phyloP scores from a whole-genome alignment of 2,329 filamentous ascomycete genomes.

The Bipolaris bicolor region DNA sequence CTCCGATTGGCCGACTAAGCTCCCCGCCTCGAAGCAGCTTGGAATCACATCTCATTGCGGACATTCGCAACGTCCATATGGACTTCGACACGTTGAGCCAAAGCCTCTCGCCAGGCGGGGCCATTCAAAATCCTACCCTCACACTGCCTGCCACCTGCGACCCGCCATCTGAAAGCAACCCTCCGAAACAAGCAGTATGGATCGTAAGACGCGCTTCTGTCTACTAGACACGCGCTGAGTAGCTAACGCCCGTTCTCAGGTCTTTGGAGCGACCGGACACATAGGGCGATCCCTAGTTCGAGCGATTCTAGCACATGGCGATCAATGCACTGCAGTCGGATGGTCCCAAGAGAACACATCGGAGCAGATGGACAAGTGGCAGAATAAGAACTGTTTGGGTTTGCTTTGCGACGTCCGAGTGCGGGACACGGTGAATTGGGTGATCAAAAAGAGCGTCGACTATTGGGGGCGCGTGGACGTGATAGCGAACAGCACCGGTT shows the following conservation, averaged over 20 bases:
- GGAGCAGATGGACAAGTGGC: conserved; percentile 73
- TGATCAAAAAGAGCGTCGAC: conserved; percentile 71
- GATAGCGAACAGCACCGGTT: conserved; percentile 88
- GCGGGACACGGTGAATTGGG: conserved; percentile 74
- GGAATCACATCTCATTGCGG: conserved; percentile 15
- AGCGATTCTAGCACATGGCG: conserved; percentile 77
- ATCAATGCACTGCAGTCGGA: conserved; percentile 85
- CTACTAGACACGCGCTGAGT: background rate
- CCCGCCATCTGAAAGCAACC: conserved; percentile 74
- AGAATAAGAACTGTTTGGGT: conserved; percentile 71
- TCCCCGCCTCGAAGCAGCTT: conserved; percentile 32
- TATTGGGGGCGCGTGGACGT: conserved; percentile 85
- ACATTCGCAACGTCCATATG: conserved; percentile 30
- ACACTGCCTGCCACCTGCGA: conserved; percentile 84
- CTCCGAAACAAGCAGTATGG: conserved; percentile 81
- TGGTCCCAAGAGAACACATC: conserved; percentile 77
- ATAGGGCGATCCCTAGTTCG: conserved; percentile 92
- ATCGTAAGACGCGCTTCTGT: conserved; percentile 63
- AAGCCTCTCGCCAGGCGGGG: conserved; percentile 46
- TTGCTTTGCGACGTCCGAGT: conserved; percentile 90
- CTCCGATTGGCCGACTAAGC: conserved; percentile 39
- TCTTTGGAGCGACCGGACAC: conserved; percentile 97
- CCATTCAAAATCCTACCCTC: conserved; percentile 51
- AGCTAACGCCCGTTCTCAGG: conserved; percentile 46
- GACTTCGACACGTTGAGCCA: conserved; percentile 46